Conservation (phyloP, 2,329 filamentous ascomycete genomes). For the Phialocephala subalpina region DNA sequence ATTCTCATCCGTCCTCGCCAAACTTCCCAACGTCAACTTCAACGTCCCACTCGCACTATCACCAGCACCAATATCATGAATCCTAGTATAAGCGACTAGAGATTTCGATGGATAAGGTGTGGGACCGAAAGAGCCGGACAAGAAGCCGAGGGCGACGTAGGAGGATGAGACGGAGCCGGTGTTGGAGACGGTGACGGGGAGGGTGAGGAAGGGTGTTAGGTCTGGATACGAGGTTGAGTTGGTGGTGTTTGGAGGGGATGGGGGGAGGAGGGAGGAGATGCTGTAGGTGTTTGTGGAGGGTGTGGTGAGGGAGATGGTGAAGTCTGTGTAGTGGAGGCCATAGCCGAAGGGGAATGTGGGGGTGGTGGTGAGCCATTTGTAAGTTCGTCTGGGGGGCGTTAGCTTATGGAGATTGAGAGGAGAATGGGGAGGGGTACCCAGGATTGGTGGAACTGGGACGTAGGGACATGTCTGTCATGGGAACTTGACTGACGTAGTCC, state of each 20-base stretch:
- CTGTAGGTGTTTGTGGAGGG: slow-evolving; percentile 7
- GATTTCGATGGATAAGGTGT: slow-evolving; percentile 60
- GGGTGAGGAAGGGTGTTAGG: slow-evolving; percentile 44
- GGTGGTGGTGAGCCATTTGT: background rate
- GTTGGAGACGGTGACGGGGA: slow-evolving; percentile 52
- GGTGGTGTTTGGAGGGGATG: background rate
- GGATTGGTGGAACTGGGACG: slow-evolving; percentile 55
- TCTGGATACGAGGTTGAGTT: slow-evolving; percentile 13
- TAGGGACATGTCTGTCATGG: slow-evolving; percentile 64
- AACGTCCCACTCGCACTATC: slow-evolving; percentile 46
- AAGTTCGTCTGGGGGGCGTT: too few species aligned
- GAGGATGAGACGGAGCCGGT: slow-evolving; percentile 60
- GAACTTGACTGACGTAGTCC: slow-evolving; percentile 57
- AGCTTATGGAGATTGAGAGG: background rate
- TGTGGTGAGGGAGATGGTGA: slow-evolving; percentile 12
- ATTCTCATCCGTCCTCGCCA: slow-evolving; percentile 57
- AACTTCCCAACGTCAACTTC: slow-evolving; percentile 54
- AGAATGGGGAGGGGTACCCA: slow-evolving; percentile 9
- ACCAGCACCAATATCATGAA: slow-evolving; percentile 38
- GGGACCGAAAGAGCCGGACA: slow-evolving; percentile 56
- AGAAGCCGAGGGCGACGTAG: slow-evolving; percentile 60
- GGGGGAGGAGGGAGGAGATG: slow-evolving; percentile 17
- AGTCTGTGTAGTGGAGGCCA: slow-evolving; percentile 49
- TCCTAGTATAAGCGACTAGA: slow-evolving; percentile 55
- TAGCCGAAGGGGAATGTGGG: slow-evolving; percentile 60